Percentiles rank a stretch among this genome's conserved stretches.
Evolutionary conservation across 2,329 filamentous ascomycete species (phyloP).

Genomic region (Botrytis fabae): DNA sequence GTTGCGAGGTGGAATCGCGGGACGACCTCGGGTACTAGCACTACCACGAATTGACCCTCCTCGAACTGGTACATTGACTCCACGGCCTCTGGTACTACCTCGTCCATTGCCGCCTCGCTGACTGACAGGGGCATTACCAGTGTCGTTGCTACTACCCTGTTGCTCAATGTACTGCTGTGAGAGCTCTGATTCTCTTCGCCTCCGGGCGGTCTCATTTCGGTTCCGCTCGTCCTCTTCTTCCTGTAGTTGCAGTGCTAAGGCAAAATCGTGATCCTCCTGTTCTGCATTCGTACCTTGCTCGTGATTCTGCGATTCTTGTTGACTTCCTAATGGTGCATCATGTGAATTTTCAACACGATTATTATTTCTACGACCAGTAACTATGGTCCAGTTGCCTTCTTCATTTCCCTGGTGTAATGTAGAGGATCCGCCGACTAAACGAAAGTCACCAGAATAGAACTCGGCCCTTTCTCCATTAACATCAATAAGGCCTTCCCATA

Average conservation of each 20-base stretch:
- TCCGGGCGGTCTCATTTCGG: constrained; percentile 59
- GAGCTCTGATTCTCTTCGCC: constrained; percentile 64
- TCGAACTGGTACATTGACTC: constrained; percentile 4
- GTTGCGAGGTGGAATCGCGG: constrained; percentile 25
- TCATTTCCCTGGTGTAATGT: constrained; percentile 22
- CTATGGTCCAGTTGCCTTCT: constrained; percentile 32
- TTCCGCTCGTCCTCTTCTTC: constrained; percentile 88
- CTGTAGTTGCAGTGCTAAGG: constrained; percentile 86
- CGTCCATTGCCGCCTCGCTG: constrained; percentile 35
- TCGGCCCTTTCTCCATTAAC: constrained; percentile 80
- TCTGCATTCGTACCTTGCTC: constrained; percentile 45
- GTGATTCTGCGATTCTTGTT: constrained; percentile 18
- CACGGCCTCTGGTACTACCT: not conserved
- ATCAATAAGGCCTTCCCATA: constrained; percentile 93
- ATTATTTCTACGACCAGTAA: constrained; percentile 22
- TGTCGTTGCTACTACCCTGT: constrained; percentile 49
- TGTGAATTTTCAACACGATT: constrained; percentile 13
- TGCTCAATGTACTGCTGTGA: constrained; percentile 71
- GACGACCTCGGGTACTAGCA: constrained; percentile 21
- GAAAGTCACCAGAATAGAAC: constrained; percentile 89
- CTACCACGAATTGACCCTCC: constrained; percentile 17
- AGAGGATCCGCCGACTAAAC: constrained; percentile 66
- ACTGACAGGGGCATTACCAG: constrained; percentile 35
- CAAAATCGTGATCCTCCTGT: constrained; percentile 81
- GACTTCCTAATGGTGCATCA: constrained; percentile 1